Percentiles rank a stretch among this genome's conserved stretches.
Evolutionary conservation across 805 yeast species (phyloP).

Genomic region (Candida vaughaniae): DNA sequence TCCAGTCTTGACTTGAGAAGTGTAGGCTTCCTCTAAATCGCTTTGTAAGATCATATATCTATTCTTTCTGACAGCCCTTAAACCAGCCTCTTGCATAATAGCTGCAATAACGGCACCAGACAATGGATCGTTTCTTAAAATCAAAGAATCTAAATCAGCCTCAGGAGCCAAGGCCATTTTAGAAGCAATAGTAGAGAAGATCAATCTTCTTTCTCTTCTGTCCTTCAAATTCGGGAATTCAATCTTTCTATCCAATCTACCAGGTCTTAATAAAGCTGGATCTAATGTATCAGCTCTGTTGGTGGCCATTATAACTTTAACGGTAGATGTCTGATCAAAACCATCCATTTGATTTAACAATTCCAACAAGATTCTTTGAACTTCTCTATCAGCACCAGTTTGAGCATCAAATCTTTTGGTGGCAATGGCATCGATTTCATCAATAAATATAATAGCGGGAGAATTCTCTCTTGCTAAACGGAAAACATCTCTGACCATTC

Average conservation of each 20-base stretch:
- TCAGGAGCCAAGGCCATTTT: slow-evolving; percentile 98
- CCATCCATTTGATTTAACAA: slow-evolving; percentile 99
- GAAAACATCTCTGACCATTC: slow-evolving; percentile 99
- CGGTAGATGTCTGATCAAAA: slow-evolving; percentile 91
- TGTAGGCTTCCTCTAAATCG: slow-evolving; percentile 97
- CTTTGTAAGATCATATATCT: slow-evolving; percentile 94
- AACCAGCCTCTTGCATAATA: slow-evolving; percentile 99
- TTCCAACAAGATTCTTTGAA: slow-evolving; percentile 95
- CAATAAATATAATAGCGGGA: slow-evolving; percentile 95
- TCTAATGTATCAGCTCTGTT: slow-evolving; percentile 99
- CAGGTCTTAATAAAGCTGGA: slow-evolving; percentile 97
- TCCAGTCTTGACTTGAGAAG: slow-evolving; percentile 93
- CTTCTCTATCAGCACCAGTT: slow-evolving; percentile 99
- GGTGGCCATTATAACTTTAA: slow-evolving; percentile 98
- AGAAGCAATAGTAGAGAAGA: slow-evolving; percentile 93
- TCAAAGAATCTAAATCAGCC: slow-evolving; percentile 90
- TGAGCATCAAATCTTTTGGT: slow-evolving; percentile 99
- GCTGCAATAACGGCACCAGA: slow-evolving; percentile 99
- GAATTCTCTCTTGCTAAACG: slow-evolving; percentile 96
- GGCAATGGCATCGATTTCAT: slow-evolving; percentile 98
- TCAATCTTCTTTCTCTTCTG: slow-evolving; percentile 95
- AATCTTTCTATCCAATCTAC: slow-evolving; percentile 96
- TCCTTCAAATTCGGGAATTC: slow-evolving; percentile 96
- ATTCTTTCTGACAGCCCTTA: slow-evolving; percentile 97
- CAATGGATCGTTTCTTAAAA: slow-evolving; percentile 92